Base-by-base conservation (phyloP, 2,329 filamentous ascomycete genomes). In the Sporothrix luriei region DNA sequence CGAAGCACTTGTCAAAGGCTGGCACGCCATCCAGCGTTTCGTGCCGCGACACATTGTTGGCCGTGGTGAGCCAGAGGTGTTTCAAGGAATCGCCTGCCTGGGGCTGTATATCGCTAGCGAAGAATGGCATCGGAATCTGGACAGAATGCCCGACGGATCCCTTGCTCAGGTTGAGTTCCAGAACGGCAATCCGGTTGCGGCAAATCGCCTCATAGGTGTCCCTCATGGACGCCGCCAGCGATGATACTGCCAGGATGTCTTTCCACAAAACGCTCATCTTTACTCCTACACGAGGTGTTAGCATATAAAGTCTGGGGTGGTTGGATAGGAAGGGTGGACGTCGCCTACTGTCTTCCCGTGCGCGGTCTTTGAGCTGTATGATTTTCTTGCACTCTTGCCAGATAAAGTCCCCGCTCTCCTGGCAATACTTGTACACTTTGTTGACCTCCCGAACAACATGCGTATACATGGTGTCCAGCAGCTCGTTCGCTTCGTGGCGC, bases 401-500 rank as follows among this genome's bases (percentile, higher is more conserved):
- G 4, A 99, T 91, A 78, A 97, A 98, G 74, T 94, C 91, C 69
- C 89, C 91, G 71, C 91, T 90, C 74, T 94, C 91, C 80, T 99
- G 94, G 77, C 94, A 94, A 79, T 94, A 95, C 77, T 95, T 96
- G 77, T 97, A 87, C 3, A 92, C 92, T 81, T 94, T 97, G 77
- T 93, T 94, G 75, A 97, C 90, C 79, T 96, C 96, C 78, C 94
- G 95, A 73, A 94, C 90, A 51, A 98, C 90, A 77, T 97, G 91
- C 68, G 91, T 85, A 78, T 97, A 97, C 77, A 97, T 79, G 5
- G 82, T 89, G 73, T 96, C 91, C 55, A 90, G 87, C 59, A 96
- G 76, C 82, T 86, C 84, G 69, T 91, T 91, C 73, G 91, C 89
- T 76, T 97, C 91, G 69, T 94, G 84, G 67, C 90, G 88, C 65